A percentile compares a stretch with the other conserved stretches of the same genome.
phyloP scores from a whole-genome alignment of 2,329 filamentous ascomycete species.

The Hymenoscyphus scutula region DNA sequence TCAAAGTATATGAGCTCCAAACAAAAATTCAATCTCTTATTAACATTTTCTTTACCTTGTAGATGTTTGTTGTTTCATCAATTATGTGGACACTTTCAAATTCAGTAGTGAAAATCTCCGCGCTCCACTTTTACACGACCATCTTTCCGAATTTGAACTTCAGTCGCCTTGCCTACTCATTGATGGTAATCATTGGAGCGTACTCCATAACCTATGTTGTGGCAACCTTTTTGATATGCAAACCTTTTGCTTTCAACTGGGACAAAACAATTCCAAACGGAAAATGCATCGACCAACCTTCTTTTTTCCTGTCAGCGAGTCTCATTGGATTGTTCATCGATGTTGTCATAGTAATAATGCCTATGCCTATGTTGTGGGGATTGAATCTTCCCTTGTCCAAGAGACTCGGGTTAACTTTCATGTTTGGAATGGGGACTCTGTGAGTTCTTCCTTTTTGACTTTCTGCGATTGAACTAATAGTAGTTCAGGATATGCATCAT shows the following conservation, averaged over 20 bases:
- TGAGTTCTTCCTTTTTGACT: not conserved
- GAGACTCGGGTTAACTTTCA: constrained; percentile 4
- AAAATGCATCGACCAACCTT: constrained; percentile 1
- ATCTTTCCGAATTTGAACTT: constrained; percentile 3
- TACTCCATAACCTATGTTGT: constrained; percentile 1
- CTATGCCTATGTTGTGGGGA: constrained; percentile 10
- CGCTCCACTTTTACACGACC: constrained; percentile 9
- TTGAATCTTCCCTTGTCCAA: not conserved
- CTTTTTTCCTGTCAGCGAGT: not conserved
- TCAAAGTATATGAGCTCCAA: not conserved
- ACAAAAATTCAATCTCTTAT: not conserved
- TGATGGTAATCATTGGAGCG: not conserved
- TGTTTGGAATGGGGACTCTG: constrained; percentile 5
- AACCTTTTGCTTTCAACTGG: constrained; percentile 21
- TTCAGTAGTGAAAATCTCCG: constrained; percentile 4
- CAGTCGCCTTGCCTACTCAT: not conserved
- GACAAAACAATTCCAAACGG: constrained; percentile 12
- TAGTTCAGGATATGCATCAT: constrained; percentile 5
- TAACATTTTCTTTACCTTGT: not conserved
- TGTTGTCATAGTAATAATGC: constrained; percentile 1
- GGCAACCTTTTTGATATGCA: constrained; percentile 15
- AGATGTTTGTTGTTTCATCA: constrained; percentile 2
- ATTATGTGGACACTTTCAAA: not conserved
- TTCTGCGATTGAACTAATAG: not conserved
- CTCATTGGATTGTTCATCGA: not conserved